These are phyloP conservation scores for Beta macrorhiza DNA, from an alignment of 179 eudicot species.

Conservation along the genomic window DNA sequence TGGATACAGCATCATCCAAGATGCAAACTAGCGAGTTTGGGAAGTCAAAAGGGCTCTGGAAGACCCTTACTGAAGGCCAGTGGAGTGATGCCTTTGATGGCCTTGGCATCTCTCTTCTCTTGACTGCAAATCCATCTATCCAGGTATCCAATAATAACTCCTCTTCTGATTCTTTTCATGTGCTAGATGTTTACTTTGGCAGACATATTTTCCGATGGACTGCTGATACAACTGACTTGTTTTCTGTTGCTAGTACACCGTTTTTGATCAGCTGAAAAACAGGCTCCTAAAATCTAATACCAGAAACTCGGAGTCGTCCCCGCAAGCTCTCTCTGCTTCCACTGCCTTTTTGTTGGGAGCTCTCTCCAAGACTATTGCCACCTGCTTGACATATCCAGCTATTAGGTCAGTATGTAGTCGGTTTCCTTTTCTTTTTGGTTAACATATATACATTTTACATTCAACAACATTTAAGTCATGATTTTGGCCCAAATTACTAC, in stretches of 20 bases:
- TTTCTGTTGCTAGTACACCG: constrained; percentile 57
- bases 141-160: constrained; percentile 51
- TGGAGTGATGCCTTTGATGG: constrained; percentile 89
- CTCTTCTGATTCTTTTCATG: background rate
- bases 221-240: constrained; percentile 10
- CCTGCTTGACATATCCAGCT: constrained; percentile 89
- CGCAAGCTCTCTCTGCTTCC: constrained; percentile 72
- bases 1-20: constrained; percentile 88
- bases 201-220: background rate
- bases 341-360: constrained; percentile 89
- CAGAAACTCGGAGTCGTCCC: constrained; percentile 38
- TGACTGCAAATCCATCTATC: constrained; percentile 86
- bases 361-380: constrained; percentile 83
- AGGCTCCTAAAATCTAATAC: constrained; percentile 45
- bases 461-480: background rate
- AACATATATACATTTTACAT: background rate
- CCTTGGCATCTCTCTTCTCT: constrained; percentile 81
- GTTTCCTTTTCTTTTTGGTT: background rate
- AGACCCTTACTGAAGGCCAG: constrained; percentile 68
- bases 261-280: constrained; percentile 86
- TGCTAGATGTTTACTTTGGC: background rate
- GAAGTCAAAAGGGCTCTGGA: constrained; percentile 76
- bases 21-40: constrained; percentile 93
- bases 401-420: constrained; percentile 51
- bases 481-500: too few relatives aligned